Evolutionary conservation across 2,329 filamentous ascomycete genomes (phyloP), one percentile per base, ranked within the genome.

Genomic region (Colletotrichum coccodes): DNA sequence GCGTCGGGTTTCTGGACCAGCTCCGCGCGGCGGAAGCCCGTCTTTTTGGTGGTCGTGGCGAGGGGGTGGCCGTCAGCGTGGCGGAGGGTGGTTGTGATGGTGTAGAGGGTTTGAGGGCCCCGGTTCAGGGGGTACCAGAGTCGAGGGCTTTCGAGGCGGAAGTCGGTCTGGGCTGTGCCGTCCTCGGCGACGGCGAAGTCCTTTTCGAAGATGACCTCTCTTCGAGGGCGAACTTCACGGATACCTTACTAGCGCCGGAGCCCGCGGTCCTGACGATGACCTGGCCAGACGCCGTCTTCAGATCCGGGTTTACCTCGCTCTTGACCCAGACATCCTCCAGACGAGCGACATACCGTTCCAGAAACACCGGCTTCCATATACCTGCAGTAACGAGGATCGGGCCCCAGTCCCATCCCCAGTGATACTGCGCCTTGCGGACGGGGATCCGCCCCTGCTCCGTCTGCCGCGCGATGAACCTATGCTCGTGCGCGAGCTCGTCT

Each of bases 371-470:
- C 70, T 87, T 87, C 91, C 92, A 94, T 3, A 89, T 87, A 0
- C 90, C 90, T 9, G 84, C 86, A 0, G 89, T 90, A 76, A 89
- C 84, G 59, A 91, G 73, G 7, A 90, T 83, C 1, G 90, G 90
- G 0, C 90, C 90, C 90, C 90, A 92, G 73, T 92, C 90, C 90
- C 90, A 92, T 5, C 90, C 89, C 89, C 89, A 92, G 72, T 91
- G 87, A 72, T 90, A 92, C 76, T 92, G 90, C 1, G 90, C 88
- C 74, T 92, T 92, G n/a, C 90, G 81, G 0, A 78, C 74, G 0
- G 72, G 68, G 8, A 78, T 63, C 3, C 76, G 72, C 36, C 79
- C 76, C 23, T 78, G 74, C 60, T 79, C 88, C 64, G 72, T 87
- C 81, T 73, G 86, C 78, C 76, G 88, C 68, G 76, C 87, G 75